These are phyloP conservation scores for Kodamaea fungicola DNA, from an alignment of 1,139 yeast species.

Conservation along the genomic window DNA sequence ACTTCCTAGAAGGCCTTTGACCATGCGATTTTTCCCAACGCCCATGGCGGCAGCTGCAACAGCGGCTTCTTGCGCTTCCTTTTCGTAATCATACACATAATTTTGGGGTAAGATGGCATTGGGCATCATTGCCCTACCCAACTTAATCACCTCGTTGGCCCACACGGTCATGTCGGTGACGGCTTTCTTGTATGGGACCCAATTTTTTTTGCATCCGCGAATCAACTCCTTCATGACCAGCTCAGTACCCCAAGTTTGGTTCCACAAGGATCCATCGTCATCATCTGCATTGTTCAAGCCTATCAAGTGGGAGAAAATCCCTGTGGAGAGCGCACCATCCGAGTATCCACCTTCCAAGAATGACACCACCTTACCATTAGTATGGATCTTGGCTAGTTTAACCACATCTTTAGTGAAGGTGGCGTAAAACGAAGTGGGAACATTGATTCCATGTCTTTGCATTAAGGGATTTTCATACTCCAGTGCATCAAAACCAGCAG, in stretches of 20 bases:
- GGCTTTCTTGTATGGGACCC: constrained; percentile 57
- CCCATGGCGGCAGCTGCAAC: constrained; percentile 11
- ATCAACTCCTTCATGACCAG: constrained; percentile 63
- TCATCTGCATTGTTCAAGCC: constrained; percentile 53
- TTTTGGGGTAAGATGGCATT: constrained; percentile 42
- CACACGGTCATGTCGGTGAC: constrained; percentile 48
- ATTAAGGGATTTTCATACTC: constrained; percentile 78
- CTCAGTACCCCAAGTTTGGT: constrained; percentile 58
- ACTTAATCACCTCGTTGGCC: constrained; percentile 65
- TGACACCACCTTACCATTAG: constrained; percentile 64
- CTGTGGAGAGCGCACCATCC: constrained; percentile 78
- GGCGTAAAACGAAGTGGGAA: constrained; percentile 78
- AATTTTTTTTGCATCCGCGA: constrained; percentile 66
- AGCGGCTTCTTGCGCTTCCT: constrained; percentile 1
- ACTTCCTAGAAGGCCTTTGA: constrained; percentile 26
- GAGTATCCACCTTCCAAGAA: constrained; percentile 86
- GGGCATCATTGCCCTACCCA: constrained; percentile 72
- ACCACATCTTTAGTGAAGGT: constrained; percentile 72
- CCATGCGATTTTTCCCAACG: constrained; percentile 23
- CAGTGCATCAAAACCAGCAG: constrained; percentile 89
- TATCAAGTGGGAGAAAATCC: constrained; percentile 73
- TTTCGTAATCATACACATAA: constrained; percentile 31
- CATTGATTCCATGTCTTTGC: constrained; percentile 84
- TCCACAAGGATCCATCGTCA: constrained; percentile 53
- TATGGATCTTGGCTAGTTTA: constrained; percentile 57